Percentiles rank a stretch among this genome's conserved stretches.
phyloP scores from a whole-genome alignment of 495 filamentous ascomycete genomes.

The Lophiotrema nucula region DNA sequence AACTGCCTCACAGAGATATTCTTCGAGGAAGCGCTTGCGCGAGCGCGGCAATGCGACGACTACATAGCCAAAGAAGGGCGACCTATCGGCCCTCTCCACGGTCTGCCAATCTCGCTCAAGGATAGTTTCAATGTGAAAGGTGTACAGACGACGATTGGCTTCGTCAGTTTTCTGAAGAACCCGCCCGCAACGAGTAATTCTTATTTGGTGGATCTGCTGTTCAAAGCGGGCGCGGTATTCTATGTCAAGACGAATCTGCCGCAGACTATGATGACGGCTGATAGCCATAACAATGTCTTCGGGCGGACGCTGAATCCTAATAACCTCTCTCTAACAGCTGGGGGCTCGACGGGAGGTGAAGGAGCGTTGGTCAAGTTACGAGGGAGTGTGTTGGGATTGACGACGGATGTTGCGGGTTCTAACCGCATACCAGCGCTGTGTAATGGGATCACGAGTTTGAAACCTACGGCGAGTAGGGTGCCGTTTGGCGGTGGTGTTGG shows the following conservation, averaged over 20 bases:
- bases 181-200: constrained; percentile 49
- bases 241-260: constrained; percentile 69
- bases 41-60: constrained; percentile 59
- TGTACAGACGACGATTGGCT: constrained; percentile 59
- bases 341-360: constrained; percentile 35
- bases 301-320: constrained; percentile 35
- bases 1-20: constrained; percentile 67
- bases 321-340: constrained; percentile 30
- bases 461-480: constrained; percentile 34
- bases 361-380: constrained; percentile 31
- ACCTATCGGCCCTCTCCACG: constrained; percentile 62
- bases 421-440: constrained; percentile 40
- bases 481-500: constrained; percentile 39
- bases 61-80: constrained; percentile 50
- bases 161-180: constrained; percentile 53
- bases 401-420: constrained; percentile 34
- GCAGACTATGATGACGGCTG: constrained; percentile 37
- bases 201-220: constrained; percentile 49
- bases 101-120: constrained; percentile 55
- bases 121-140: constrained; percentile 57
- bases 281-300: constrained; percentile 36
- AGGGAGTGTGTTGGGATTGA: constrained; percentile 27
- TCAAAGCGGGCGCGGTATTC: constrained; percentile 53
- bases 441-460: constrained; percentile 37
- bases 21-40: constrained; percentile 58